Evolutionary conservation across 2,329 filamentous ascomycete species (phyloP), one percentile per base, ranked within the genome.

Genomic region (Cladosporium halotolerans): DNA sequence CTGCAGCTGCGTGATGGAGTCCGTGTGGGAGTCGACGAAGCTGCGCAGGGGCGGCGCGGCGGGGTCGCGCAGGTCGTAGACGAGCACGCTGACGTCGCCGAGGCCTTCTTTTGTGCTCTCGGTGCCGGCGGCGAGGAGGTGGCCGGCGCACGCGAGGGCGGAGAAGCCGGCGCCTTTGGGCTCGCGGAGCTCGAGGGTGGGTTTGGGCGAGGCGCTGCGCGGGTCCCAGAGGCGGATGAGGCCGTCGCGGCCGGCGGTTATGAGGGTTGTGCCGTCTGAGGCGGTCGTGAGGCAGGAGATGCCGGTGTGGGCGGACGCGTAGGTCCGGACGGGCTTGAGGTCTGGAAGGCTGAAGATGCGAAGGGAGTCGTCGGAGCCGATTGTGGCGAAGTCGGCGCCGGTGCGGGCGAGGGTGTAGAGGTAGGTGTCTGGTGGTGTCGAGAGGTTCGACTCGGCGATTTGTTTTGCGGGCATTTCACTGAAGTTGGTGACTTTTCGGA

Each of bases 231-330:
- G 43, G 28, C 63, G 62, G 9, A 89, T 78, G 8, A 76, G 73
- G 7, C 88, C 87, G 64, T 90, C 84, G 66, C 86, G 80, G 44
- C 88, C 88, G 0, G 85, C 81, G 0, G 87, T 90, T 55, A 80
- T 81, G 5, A 89, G 65, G 38, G 36, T 53, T 16, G 44, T 53
- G 33, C 38, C 75, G 43, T 54, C 55, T 16, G 41, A 52, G n/a
- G 52, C 56, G 1, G 78, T 73, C 49, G 78, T 76, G 31, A 88
- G 72, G 57, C 80, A 82, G 11, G 83, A 84, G 59, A 89, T 72
- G 56, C 85, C 85, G 4, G 78, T 75, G 58, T 87, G 82, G 32
- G 76, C 72, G 9, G 78, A 79, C 34, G 68, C 65, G 45, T 81
- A 70, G 8, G 71, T 71, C 47, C 73, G 76, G 0, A 79, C 75